phyloP scores from a whole-genome alignment of 2,329 filamentous ascomycete species.

The Pseudocercospora vitis region DNA sequence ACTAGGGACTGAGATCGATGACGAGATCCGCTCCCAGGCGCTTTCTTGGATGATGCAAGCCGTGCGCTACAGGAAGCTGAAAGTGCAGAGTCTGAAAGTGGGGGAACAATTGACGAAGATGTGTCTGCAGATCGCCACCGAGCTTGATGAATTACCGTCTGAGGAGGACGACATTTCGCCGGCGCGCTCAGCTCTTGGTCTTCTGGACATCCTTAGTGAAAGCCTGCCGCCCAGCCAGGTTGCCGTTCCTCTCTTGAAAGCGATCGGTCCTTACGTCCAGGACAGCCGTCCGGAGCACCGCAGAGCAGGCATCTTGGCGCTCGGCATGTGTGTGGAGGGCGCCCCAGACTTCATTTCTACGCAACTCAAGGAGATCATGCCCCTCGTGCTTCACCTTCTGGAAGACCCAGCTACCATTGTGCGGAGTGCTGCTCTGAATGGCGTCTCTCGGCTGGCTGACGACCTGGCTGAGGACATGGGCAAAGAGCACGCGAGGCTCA shows the following conservation, averaged over 20 bases:
- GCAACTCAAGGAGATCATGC: constrained; percentile 82
- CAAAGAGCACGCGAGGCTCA: constrained; percentile 78
- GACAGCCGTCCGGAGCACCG: constrained; percentile 74
- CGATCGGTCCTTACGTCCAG: constrained; percentile 77
- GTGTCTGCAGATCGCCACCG: constrained; percentile 83
- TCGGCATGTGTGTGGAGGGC: constrained; percentile 93
- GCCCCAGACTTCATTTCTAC: constrained; percentile 96
- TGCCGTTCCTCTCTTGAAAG: constrained; percentile 84
- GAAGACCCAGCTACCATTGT: constrained; percentile 82
- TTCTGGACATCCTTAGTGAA: constrained; percentile 85
- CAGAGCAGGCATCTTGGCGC: constrained; percentile 84
- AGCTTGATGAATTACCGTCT: constrained; percentile 70
- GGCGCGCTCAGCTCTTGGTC: constrained; percentile 76
- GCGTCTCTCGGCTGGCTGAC: constrained; percentile 85
- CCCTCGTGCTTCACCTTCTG: constrained; percentile 77
- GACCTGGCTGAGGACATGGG: constrained; percentile 89
- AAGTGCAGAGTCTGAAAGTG: constrained; percentile 87
- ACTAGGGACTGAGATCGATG: constrained; percentile 71
- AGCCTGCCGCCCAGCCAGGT: constrained; percentile 91
- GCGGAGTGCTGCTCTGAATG: constrained; percentile 81
- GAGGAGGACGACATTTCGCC: constrained; percentile 86
- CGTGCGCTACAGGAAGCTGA: constrained; percentile 89
- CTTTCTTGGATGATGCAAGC: constrained; percentile 92
- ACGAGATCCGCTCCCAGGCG: constrained; percentile 85
- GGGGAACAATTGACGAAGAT: constrained; percentile 84